Conservation (phyloP, 345 rosid genomes). For the Bruguiera gymnorhiza region DNA sequence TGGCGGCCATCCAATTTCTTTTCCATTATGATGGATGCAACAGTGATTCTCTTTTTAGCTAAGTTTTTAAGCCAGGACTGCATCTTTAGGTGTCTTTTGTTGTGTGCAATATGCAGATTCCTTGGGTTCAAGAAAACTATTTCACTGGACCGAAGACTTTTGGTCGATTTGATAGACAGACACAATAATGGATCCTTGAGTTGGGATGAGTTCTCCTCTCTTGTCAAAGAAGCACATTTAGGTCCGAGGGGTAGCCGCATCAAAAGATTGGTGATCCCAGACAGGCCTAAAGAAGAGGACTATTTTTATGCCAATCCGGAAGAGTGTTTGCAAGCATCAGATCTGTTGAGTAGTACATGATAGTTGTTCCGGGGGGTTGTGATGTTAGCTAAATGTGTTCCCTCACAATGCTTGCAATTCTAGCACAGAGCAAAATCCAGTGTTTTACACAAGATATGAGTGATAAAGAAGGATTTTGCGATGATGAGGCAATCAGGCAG, state of each 20-base stretch:
- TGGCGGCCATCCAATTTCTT: background rate
- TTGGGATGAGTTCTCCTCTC: slow-evolving; percentile 78
- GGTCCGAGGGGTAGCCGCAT: slow-evolving; percentile 66
- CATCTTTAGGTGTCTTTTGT: background rate
- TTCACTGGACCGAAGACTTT: slow-evolving; percentile 62
- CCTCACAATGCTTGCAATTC: slow-evolving; percentile 20
- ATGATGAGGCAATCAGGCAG: slow-evolving; percentile 12
- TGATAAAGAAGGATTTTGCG: slow-evolving; percentile 18
- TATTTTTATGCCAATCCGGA: slow-evolving; percentile 93
- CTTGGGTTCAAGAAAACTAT: slow-evolving; percentile 88
- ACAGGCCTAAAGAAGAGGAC: slow-evolving; percentile 89
- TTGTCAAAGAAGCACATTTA: slow-evolving; percentile 69
- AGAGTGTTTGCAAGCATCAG: slow-evolving; percentile 67
- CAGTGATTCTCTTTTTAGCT: no score
- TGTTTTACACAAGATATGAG: slow-evolving; percentile 10
- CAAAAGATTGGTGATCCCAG: slow-evolving; percentile 62
- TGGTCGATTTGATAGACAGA: slow-evolving; percentile 81
- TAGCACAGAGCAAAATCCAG: slow-evolving; percentile 22
- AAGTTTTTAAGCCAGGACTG: background rate
- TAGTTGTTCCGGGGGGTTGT: slow-evolving; percentile 15
- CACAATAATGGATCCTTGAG: slow-evolving; percentile 52
- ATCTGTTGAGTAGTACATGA: slow-evolving; percentile 42
- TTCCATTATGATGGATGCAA: background rate
- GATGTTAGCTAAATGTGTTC: slow-evolving; percentile 9
- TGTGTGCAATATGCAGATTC: slow-evolving; percentile 42